Percentiles rank a stretch among this genome's conserved stretches.
Evolutionary conservation across 768 basidiomycete species (phyloP).

Genomic region (Pluteus cervinus): DNA sequence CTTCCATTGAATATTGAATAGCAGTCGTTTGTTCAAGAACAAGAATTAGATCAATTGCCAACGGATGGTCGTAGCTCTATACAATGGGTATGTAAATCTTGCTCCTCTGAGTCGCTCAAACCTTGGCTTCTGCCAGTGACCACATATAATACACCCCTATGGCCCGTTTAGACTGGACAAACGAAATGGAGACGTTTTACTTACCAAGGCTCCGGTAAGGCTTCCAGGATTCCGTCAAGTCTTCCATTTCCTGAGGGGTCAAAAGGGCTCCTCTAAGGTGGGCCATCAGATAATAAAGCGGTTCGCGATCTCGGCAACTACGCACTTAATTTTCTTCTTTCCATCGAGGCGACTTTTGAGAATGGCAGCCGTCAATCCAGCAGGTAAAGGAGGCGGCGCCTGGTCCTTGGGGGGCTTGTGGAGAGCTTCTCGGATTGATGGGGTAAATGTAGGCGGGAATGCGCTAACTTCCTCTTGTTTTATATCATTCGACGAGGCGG

Average conservation of each 20-base stretch:
- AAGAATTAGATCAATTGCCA: no score
- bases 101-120: no score
- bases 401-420: constrained; percentile 22
- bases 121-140: constrained; percentile 62
- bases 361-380: constrained; percentile 47
- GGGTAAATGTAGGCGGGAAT: constrained; percentile 58
- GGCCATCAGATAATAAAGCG: constrained; percentile 2
- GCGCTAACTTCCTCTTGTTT: constrained; percentile 24
- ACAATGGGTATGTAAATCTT: no score
- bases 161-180: neutral
- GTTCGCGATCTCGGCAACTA: constrained; percentile 7
- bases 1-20: no score
- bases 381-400: constrained; percentile 39
- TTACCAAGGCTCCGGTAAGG: constrained; percentile 79
- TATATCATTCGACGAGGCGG: no score
- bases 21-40: no score
- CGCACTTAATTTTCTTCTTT: constrained; percentile 71
- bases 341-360: constrained; percentile 58
- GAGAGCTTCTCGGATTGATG: constrained; percentile 53
- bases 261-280: constrained; percentile 59
- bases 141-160: constrained; percentile 85
- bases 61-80: no score
- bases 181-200: constrained; percentile 13
- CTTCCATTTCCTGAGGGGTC: constrained; percentile 79
- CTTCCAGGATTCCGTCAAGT: constrained; percentile 67